Base-by-base conservation (phyloP, 1,284 basidiomycete genomes). In the Sporisorium iseilematis-ciliati region DNA sequence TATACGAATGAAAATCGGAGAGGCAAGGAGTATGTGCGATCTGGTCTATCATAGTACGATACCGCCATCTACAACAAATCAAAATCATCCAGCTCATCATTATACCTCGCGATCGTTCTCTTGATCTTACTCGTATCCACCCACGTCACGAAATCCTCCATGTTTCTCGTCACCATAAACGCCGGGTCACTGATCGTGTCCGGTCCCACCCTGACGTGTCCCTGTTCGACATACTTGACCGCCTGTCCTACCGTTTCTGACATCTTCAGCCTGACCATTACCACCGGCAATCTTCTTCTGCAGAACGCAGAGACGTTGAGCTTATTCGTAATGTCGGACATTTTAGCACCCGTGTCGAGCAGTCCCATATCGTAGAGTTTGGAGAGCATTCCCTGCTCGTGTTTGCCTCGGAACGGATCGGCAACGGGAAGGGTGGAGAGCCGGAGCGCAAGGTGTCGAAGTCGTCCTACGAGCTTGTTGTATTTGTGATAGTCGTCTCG, bases 101-200 rank as follows among this genome's bases (percentile, higher is more conserved):
- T 99, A 89, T 99, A 99, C 75, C 89, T 88, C 91, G 96, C 93
- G 84, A 99, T 91, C 0, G 93, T 95, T 71, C 96, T 90, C 90
- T 97, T 98, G 86, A 98, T 90, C 86, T 96, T 97, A 77, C 92
- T 95, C 25, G 94, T 95, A 86, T 99, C 95, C 18, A 99, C 95
- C 97, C 97, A 99, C 21, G 97, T 98, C 51, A 99, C 94, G 87
- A 97, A 99, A 88, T 99, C 97, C 85, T 99, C 95, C 94, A 97
- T 95, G 79, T 95, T 93, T 50, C 85, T 76, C 25, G 95, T 97
- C 73, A 99, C 95, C 64, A 99, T 89, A 87, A 92, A 98, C 1
- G 96, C 97, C 2, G 97, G 97, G 86, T 99, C 97, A 0, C 93
- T 96, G 81, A 99, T 91, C 0, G 93, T 93, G 81, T 97, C 93